These are phyloP conservation scores for Lasiosphaeriaceae sp. DNA, from an alignment of 495 filamentous ascomycete species.

Conservation along the genomic window DNA sequence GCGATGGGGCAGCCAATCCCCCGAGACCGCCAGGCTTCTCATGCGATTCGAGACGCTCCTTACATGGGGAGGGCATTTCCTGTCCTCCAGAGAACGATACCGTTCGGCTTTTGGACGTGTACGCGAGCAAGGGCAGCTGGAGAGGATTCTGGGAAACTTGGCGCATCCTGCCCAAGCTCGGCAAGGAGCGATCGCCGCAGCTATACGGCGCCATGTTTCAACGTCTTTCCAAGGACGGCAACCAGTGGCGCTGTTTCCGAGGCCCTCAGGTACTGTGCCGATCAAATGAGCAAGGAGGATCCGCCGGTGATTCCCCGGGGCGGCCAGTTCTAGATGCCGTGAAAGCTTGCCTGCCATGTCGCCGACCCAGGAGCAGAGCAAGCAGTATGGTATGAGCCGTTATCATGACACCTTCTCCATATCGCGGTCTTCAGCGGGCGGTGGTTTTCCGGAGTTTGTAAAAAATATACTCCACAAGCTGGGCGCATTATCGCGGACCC, in stretches of 20 bases:
- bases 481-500: too few species aligned
- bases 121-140: conserved; percentile 43
- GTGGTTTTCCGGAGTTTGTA: too few species aligned
- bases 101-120: conserved; percentile 44
- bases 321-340: conserved; percentile 35
- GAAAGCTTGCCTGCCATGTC: conserved; percentile 47
- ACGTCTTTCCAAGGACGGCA: conserved; percentile 43
- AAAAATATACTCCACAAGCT: too few species aligned
- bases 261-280: conserved; percentile 47
- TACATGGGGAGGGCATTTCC: conserved; percentile 27
- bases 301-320: conserved; percentile 47
- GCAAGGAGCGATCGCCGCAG: conserved; percentile 44
- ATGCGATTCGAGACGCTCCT: conserved; percentile 25
- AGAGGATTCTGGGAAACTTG: conserved; percentile 59
- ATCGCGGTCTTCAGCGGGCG: too few species aligned
- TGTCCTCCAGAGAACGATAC: conserved; percentile 47
- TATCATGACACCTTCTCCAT: too few species aligned
- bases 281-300: conserved; percentile 57
- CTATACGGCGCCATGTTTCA: conserved; percentile 58
- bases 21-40: conserved; percentile 13
- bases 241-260: conserved; percentile 45
- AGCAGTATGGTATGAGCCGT: too few species aligned
- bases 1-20: neutral
- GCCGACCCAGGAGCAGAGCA: conserved; percentile 48
- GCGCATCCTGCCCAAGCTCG: conserved; percentile 50